Conservation (phyloP, 2,329 filamentous ascomycete species). For the Apiospora hydei region DNA sequence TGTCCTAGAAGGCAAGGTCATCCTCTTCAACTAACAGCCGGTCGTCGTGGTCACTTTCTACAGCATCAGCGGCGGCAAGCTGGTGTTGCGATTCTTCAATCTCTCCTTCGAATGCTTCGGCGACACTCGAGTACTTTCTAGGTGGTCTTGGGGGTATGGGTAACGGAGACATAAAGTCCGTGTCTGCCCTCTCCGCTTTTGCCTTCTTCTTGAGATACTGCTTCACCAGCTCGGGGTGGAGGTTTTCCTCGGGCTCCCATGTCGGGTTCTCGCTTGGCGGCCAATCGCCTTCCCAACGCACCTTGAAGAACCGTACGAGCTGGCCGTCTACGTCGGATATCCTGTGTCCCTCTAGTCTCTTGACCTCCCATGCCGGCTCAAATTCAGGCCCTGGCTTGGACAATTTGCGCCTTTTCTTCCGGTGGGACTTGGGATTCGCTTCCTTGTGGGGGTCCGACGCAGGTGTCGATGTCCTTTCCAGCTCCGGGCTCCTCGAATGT, state of each 20-base stretch:
- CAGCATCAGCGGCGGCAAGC: background rate
- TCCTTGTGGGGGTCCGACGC: background rate
- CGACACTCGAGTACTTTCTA: conserved; percentile 44
- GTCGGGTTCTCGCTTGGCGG: conserved; percentile 62
- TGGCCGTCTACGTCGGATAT: conserved; percentile 45
- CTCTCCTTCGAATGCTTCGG: conserved; percentile 43
- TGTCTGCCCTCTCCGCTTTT: background rate
- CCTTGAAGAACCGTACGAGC: conserved; percentile 54
- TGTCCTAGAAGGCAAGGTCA: background rate
- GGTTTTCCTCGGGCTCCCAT: conserved; percentile 64
- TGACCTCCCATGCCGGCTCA: conserved; percentile 49
- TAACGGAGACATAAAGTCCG: conserved; percentile 27
- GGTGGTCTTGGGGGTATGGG: conserved; percentile 34
- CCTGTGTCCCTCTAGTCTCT: conserved; percentile 52
- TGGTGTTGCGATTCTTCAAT: conserved; percentile 27
- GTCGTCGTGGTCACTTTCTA: conserved; percentile 23
- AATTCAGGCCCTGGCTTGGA: background rate
- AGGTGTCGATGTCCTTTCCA: background rate
- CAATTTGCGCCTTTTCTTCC: conserved; percentile 6
- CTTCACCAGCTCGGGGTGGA: conserved; percentile 50
- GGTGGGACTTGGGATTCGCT: background rate
- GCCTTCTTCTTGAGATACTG: conserved; percentile 49
- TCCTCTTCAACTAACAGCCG: conserved; percentile 25
- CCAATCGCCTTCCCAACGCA: conserved; percentile 66
- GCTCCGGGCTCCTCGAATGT: background rate